Percentiles rank a stretch among this genome's conserved stretches.
phyloP scores from a whole-genome alignment of 1,284 basidiomycete species.

The Coniferiporia sulphurascens region DNA sequence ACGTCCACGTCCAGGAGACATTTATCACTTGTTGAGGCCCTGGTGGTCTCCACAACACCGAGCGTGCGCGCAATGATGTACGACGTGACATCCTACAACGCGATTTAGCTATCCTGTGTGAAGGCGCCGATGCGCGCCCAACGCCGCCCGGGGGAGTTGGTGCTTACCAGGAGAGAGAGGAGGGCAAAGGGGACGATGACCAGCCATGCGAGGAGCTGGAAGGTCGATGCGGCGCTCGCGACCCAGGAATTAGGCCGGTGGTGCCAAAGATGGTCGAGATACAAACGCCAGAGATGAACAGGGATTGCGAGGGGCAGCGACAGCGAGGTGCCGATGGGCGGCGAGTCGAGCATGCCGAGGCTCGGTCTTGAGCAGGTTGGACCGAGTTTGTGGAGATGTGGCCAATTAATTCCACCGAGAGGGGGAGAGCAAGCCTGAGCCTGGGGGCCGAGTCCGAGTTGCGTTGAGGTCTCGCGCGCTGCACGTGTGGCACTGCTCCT shows the following conservation, averaged over 20 bases:
- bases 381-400: too few species aligned
- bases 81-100: constrained; percentile 64
- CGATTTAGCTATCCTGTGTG: not conserved
- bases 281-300: constrained; percentile 48
- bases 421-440: too few species aligned
- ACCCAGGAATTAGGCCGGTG: constrained; percentile 64
- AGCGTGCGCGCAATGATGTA: constrained; percentile 79
- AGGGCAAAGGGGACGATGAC: constrained; percentile 60
- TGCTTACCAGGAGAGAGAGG: constrained; percentile 55
- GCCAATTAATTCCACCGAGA: too few species aligned
- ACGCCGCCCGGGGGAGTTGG: too few species aligned
- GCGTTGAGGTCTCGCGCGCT: too few species aligned
- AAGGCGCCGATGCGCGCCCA: not conserved
- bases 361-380: not conserved
- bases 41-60: constrained; percentile 66
- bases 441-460: too few species aligned
- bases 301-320: constrained; percentile 29
- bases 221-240: constrained; percentile 56
- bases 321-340: constrained; percentile 22
- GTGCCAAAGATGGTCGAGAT: constrained; percentile 56
- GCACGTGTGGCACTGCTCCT: not conserved
- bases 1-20: constrained; percentile 18
- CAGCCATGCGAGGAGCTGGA: constrained; percentile 59
- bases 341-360: constrained; percentile 17
- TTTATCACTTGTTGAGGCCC: constrained; percentile 61